Base-by-base conservation (phyloP, 805 yeast species). In the Maudiozyma barnettii region DNA sequence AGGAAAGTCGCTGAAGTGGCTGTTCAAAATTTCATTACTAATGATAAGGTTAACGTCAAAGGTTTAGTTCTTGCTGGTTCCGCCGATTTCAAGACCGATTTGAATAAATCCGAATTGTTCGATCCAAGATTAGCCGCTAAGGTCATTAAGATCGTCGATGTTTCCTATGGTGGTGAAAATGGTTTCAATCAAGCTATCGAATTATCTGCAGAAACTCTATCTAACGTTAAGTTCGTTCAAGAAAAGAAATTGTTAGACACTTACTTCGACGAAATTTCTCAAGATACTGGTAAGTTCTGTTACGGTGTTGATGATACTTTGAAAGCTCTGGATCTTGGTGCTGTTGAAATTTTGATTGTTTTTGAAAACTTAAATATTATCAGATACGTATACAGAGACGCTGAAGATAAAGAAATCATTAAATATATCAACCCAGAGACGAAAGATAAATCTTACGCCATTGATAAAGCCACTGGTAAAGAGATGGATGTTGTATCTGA, bases 161-260 rank as follows among this genome's bases (percentile, higher is more conserved):
- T 93, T 48, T 90, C 98, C 2, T 93, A 93, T 64, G 99, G 99
- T 70, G 99, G 99, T 66, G 99, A 93, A 71, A 93, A 93, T 67
- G 99, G 99, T 42, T 93, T 93, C 76, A 93, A 93, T 73, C 99
- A 93, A 75, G 99, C 99, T 41, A 95, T 93, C 60, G 99, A 93
- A 70, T 76, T 93, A 57, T 85, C 97, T 30, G 96, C 97, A 29
- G 99, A 93, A 75, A 85, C 99, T 23, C 77, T 93, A 63, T 84
- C 97, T 44, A 93, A 91, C 67, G 99, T 93, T 57, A 93, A 93
- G 69, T 93, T 93, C 66, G 91, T 93, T 51, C 99, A 93, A 73
- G 99, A 93, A 69, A 93, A 93, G 85, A 91, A 91, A 73, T 78
- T 93, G 60, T 82, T 93, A 65, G 84, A 86, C 52, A 77, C 74